Evolutionary conservation across 139 green algal species (phyloP), one percentile per base, ranked within the genome.

Genomic region (Asterochloris erici): DNA sequence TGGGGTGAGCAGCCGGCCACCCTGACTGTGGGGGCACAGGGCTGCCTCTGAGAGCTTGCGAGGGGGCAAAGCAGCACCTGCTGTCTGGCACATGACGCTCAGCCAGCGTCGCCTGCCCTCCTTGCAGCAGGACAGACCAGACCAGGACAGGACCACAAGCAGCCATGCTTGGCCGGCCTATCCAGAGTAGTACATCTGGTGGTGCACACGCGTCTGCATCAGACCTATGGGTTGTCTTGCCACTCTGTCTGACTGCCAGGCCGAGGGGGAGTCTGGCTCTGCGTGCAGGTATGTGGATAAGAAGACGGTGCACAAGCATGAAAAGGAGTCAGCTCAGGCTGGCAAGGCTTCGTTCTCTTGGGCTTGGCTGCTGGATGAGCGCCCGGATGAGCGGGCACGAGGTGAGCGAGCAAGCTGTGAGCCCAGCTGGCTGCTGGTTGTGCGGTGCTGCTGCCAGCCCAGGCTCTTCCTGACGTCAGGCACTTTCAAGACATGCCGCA

Each of bases 311-410:
- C 92, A 96, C 82, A 93, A 91, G 84, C 23, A 71, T 70, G 81
- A 93, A 85, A 85, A 88, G 29, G 95, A 97, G 47, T 88, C 95
- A 26, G 87, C 92, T 13, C 88, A 89, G 68, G 88, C 85, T 12
- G 96, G 96, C 66, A 98, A 98, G 89, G 74, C 77, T 11, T 98
- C 95, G n/a, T 99, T 99, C 83, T 89, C 92, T 0, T 99, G 94
- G 93, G 97, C 97, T 10, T 99, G 95, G 95, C 90, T 97, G 84
- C 90, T 99, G 76, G 97, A 99, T 79, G 95, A 98, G 86, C 85
- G 94, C 63, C 91, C 94, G 2, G 94, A 98, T 80, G 97, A 99
- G 89, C 86, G 97, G 10, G 90, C 87, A 47, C 86, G 97, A 0
- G 38, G 38, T 54, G 38, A 54, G 38, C 38, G 38, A 2, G 4